Conservation (phyloP, 129 eudicot species). For the Centaurea solstitialis region DNA sequence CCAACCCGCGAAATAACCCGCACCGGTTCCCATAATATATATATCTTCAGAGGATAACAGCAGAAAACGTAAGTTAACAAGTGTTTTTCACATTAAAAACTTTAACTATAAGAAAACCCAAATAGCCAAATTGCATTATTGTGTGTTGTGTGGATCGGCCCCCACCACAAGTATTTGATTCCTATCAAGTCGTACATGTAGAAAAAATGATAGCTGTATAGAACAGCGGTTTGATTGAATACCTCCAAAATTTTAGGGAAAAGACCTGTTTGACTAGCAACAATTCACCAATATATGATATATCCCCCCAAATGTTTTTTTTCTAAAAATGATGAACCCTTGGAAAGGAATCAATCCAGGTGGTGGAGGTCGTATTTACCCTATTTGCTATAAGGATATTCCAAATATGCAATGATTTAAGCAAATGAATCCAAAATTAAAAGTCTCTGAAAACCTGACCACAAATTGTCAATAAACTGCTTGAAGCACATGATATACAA, state of each 20-base stretch:
- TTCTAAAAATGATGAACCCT: slow-evolving; percentile 12
- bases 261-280: slow-evolving; percentile 22
- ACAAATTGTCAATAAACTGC: slow-evolving; percentile 18
- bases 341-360: slow-evolving; percentile 28
- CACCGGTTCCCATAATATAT: neutral
- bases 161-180: slow-evolving; percentile 35
- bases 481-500: slow-evolving; percentile 28
- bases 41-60: slow-evolving; percentile 20
- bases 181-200: slow-evolving; percentile 12
- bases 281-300: slow-evolving; percentile 17
- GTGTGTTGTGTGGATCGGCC: slow-evolving; percentile 16
- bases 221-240: slow-evolving; percentile 25
- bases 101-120: slow-evolving; percentile 4
- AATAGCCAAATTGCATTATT: slow-evolving; percentile 27
- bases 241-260: slow-evolving; percentile 29
- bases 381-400: slow-evolving; percentile 22
- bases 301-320: slow-evolving; percentile 17
- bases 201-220: slow-evolving; percentile 16
- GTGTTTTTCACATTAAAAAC: neutral
- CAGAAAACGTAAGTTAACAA: slow-evolving; percentile 11
- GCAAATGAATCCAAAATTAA: slow-evolving; percentile 34
- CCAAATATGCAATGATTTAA: slow-evolving; percentile 26
- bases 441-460: slow-evolving; percentile 27
- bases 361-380: slow-evolving; percentile 14
- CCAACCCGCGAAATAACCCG: neutral